Percentiles rank a stretch among this genome's conserved stretches.
Conservation (phyloP, 768 basidiomycete genomes). For the Leucocoprinus birnbaumii region DNA sequence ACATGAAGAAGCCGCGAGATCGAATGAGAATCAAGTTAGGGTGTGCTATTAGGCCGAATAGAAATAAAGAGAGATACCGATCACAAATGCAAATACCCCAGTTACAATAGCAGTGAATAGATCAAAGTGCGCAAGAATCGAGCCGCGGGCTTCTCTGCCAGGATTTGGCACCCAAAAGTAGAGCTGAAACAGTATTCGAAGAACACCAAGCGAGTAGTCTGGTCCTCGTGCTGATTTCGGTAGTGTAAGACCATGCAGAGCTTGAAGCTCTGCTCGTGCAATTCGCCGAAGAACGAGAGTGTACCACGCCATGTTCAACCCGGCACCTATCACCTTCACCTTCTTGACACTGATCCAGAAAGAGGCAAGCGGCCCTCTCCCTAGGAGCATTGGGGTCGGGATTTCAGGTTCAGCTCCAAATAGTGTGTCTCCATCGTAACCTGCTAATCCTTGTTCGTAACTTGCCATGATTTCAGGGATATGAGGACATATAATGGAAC, state of each 20-base stretch:
- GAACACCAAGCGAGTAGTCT: neutral
- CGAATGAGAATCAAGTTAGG: too few relatives aligned
- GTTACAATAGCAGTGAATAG: too few relatives aligned
- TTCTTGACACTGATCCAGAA: slow-evolving; percentile 34
- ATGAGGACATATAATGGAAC: slow-evolving; percentile 59
- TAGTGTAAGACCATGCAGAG: slow-evolving; percentile 2
- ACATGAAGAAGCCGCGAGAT: too few relatives aligned
- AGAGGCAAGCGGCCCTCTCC: slow-evolving; percentile 19
- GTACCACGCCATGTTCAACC: slow-evolving; percentile 67
- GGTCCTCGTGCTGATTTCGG: neutral
- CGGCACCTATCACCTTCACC: slow-evolving; percentile 65
- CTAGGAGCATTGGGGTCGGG: slow-evolving; percentile 15
- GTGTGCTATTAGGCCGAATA: too few relatives aligned
- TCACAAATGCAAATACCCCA: too few relatives aligned
- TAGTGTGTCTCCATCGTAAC: slow-evolving; percentile 22
- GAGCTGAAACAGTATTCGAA: too few relatives aligned
- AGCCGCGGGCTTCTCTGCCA: too few relatives aligned
- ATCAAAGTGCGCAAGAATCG: too few relatives aligned
- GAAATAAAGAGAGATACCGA: too few relatives aligned
- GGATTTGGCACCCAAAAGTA: neutral
- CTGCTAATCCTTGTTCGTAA: slow-evolving; percentile 14
- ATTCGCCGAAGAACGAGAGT: slow-evolving; percentile 52
- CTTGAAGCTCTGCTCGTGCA: slow-evolving; percentile 24
- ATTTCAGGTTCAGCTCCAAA: slow-evolving; percentile 39
- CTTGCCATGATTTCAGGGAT: slow-evolving; percentile 42